Conservation (phyloP, 1,284 basidiomycete genomes). For the Agroathelia rolfsii region DNA sequence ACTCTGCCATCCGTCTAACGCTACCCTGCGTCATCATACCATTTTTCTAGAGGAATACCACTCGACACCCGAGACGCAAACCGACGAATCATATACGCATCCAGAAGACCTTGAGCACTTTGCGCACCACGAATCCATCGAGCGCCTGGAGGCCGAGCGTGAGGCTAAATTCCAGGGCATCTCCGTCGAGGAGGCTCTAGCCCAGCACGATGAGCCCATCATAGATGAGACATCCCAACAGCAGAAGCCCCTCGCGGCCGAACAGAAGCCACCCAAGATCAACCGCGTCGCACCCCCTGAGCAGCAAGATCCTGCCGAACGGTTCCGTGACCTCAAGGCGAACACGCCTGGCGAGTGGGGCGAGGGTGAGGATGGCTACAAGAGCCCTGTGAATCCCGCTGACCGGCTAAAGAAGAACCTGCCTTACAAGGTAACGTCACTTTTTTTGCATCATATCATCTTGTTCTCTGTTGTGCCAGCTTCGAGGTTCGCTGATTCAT, state of each 20-base stretch:
- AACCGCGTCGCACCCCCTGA: conserved; percentile 49
- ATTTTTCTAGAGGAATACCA: conserved; percentile 70
- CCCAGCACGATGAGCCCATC: no score
- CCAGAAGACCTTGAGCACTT: conserved; percentile 89
- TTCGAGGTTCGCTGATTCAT: conserved; percentile 34
- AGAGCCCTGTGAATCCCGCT: conserved; percentile 53
- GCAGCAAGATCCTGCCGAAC: conserved; percentile 53
- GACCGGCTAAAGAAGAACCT: conserved; percentile 73
- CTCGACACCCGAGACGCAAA: conserved; percentile 93
- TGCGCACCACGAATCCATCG: conserved; percentile 80
- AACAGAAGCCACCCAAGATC: conserved; percentile 48
- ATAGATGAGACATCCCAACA: no score
- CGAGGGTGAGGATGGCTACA: conserved; percentile 62
- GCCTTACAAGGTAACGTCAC: conserved; percentile 69
- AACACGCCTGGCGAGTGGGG: no score
- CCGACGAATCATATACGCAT: conserved; percentile 89
- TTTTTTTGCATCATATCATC: conserved; percentile 9
- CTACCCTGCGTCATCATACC: no score
- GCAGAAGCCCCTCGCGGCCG: no score
- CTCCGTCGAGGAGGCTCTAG: conserved; percentile 56
- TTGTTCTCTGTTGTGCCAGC: conserved; percentile 32
- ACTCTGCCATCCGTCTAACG: no score
- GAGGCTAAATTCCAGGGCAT: conserved; percentile 80
- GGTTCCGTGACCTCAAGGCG: conserved; percentile 49
- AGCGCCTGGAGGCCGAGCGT: conserved; percentile 74